Evolutionary conservation across 106 monocot genomes (phyloP).

Genomic region (Ottelia alismoides): DNA sequence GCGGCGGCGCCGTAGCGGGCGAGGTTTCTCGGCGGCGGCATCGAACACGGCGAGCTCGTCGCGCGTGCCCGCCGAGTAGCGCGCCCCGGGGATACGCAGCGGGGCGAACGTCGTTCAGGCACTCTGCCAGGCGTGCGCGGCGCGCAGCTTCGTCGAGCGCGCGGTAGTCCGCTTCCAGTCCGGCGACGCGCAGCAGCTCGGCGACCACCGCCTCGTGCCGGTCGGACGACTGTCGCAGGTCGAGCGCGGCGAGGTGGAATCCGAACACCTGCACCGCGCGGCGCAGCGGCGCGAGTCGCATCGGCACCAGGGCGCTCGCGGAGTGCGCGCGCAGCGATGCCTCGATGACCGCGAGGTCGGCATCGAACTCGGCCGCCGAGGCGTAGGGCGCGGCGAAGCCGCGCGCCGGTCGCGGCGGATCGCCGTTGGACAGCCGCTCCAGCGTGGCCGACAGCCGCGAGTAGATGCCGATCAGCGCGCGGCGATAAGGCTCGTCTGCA

Average conservation of each 20-base stretch:
- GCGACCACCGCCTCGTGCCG: not conserved
- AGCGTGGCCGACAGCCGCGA: not conserved
- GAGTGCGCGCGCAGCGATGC: not conserved
- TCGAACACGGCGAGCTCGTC: not conserved
- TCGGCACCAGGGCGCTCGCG: not conserved
- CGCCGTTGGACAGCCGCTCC: not conserved
- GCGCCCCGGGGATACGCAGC: not conserved
- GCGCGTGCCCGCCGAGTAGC: not conserved
- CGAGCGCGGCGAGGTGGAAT: not conserved
- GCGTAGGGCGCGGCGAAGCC: not conserved
- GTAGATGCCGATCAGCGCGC: not conserved
- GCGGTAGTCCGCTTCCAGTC: not conserved
- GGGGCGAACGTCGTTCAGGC: no score
- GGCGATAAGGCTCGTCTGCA: not conserved
- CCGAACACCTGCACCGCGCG: not conserved
- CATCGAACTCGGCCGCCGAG: not conserved
- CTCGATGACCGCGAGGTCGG: not conserved
- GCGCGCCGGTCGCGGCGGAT: no score
- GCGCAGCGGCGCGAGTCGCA: not conserved
- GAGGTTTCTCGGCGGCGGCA: not conserved
- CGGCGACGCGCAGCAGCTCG: not conserved
- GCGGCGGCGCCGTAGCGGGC: no score
- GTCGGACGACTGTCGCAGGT: not conserved
- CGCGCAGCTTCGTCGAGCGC: not conserved
- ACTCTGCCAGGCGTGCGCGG: not conserved